These are phyloP conservation scores for Suillus luteus DNA, from an alignment of 768 basidiomycete species.

Conservation along the genomic window DNA sequence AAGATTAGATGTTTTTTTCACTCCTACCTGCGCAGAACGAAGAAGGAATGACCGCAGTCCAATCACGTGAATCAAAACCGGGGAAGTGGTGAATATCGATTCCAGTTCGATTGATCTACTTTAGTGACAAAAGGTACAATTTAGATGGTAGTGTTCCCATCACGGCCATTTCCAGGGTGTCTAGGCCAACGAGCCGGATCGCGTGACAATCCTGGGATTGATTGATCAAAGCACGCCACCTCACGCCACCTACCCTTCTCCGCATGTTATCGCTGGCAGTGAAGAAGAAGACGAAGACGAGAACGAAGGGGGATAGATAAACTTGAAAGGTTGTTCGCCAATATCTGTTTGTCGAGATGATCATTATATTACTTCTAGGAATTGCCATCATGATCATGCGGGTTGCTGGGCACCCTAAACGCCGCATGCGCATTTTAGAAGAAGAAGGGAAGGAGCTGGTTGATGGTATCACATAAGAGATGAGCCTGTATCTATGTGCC, in stretches of 20 bases:
- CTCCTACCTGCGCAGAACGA: background rate
- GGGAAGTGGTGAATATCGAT: background rate
- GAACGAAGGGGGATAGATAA: slow-evolving; percentile 1
- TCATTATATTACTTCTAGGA: background rate
- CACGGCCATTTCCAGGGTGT: background rate
- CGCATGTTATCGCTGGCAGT: background rate
- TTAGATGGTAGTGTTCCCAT: slow-evolving; percentile 2
- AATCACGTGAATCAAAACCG: background rate
- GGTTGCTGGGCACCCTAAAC: background rate
- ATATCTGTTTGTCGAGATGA: background rate
- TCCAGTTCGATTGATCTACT: background rate
- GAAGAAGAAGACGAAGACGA: background rate
- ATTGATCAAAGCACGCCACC: background rate
- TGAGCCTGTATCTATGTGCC: background rate
- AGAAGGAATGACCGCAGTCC: background rate
- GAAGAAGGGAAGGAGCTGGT: background rate
- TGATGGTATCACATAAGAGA: background rate
- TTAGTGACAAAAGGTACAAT: background rate
- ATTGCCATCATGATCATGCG: background rate
- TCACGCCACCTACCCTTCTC: slow-evolving; percentile 3
- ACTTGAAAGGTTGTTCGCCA: background rate
- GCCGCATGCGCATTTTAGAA: background rate
- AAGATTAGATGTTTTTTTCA: background rate
- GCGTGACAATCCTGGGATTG: background rate
- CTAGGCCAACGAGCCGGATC: background rate